phyloP scores from a whole-genome alignment of 129 eudicot species.

The Chrysanthemum seticuspe region DNA sequence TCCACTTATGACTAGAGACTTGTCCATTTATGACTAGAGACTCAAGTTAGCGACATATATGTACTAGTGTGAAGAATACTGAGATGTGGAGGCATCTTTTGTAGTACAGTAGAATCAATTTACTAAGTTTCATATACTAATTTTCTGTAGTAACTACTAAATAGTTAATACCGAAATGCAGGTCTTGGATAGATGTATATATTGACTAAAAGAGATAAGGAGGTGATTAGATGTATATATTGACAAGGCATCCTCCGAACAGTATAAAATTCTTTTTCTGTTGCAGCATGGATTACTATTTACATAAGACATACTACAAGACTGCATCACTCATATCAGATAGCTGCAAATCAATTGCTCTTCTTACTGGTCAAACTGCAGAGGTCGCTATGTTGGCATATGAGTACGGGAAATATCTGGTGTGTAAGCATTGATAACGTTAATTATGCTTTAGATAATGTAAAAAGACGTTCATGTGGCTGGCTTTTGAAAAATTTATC shows the following conservation, averaged over 20 bases:
- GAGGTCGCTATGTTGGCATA: constrained; percentile 79
- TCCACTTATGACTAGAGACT: no score
- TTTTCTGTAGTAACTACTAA: background rate
- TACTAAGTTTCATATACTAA: background rate
- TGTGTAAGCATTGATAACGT: constrained; percentile 28
- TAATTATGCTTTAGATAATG: no score
- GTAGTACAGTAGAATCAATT: background rate
- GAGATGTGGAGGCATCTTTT: background rate
- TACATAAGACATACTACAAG: constrained; percentile 89
- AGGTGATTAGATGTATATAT: background rate
- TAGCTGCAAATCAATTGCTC: constrained; percentile 91
- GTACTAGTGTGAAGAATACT: background rate
- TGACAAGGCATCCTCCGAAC: no score
- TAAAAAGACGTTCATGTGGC: no score
- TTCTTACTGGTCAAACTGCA: constrained; percentile 84
- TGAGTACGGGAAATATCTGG: constrained; percentile 92
- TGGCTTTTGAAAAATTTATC: no score
- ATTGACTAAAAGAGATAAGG: background rate
- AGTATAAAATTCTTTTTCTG: background rate
- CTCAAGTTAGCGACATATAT: no score
- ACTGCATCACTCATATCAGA: constrained; percentile 86
- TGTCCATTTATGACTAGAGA: no score
- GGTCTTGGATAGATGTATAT: no score
- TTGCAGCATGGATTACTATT: constrained; percentile 92
- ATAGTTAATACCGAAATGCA: background rate